phyloP scores from a whole-genome alignment of 768 basidiomycete genomes.

The Boletus vermiculosoides region DNA sequence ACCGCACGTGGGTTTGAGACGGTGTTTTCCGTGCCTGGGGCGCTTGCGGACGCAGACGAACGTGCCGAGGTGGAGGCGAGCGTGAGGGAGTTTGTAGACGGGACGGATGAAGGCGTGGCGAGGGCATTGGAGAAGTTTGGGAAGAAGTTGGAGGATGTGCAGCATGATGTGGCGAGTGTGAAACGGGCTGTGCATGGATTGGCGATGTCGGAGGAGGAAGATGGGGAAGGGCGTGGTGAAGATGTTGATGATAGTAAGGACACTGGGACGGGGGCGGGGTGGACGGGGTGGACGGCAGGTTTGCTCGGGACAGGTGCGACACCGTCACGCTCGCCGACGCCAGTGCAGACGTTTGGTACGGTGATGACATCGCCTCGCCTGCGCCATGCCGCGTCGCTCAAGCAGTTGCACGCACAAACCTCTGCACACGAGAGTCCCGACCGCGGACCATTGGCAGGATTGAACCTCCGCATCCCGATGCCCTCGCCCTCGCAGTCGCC shows the following conservation, averaged over 20 bases:
- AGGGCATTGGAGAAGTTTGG: conserved; percentile 49
- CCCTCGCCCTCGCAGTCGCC: conserved; percentile 30
- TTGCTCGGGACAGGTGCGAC: conserved; percentile 42
- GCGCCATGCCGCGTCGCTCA: conserved; percentile 47
- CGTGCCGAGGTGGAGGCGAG: conserved; percentile 45
- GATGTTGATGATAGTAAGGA: background rate
- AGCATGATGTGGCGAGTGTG: conserved; percentile 72
- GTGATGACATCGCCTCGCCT: conserved; percentile 66
- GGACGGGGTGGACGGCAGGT: conserved; percentile 58
- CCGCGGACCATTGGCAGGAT: conserved; percentile 38
- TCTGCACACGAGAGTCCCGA: conserved; percentile 5
- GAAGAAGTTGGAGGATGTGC: conserved; percentile 66
- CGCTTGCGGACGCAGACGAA: conserved; percentile 23
- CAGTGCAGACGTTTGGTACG: conserved; percentile 63
- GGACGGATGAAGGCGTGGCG: conserved; percentile 15
- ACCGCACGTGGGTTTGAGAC: conserved; percentile 66
- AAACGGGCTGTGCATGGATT: conserved; percentile 57
- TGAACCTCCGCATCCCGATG: conserved; percentile 60
- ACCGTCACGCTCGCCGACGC: conserved; percentile 38
- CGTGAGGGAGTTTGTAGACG: conserved; percentile 41
- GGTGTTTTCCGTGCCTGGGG: conserved; percentile 59
- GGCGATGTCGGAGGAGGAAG: background rate
- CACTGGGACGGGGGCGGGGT: conserved; percentile 15
- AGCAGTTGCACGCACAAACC: conserved; percentile 14
- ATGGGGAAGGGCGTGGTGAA: background rate